Evolutionary conservation across 768 basidiomycete species (phyloP).

Genomic region (Pisolithus marmoratus): DNA sequence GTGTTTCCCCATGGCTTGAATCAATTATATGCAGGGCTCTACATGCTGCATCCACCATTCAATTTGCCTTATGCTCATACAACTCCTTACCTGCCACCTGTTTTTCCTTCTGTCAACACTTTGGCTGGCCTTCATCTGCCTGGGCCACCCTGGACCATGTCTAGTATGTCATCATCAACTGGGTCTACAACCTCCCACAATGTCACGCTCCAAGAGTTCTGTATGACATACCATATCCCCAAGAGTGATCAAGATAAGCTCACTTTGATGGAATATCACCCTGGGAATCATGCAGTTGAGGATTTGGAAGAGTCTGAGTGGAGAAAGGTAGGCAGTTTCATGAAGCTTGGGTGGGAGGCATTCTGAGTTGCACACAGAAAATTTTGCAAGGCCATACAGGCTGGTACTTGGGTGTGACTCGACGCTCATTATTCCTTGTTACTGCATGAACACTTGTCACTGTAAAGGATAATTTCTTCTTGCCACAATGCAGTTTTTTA

Average conservation of each 20-base stretch:
- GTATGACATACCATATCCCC: not conserved
- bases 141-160: not conserved
- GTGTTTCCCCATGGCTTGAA: too few species aligned
- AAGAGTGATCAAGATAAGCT: not conserved
- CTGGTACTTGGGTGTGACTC: not conserved
- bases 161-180: not conserved
- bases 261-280: not conserved
- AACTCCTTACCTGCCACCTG: not conserved
- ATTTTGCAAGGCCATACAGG: not conserved
- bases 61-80: too few species aligned
- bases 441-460: too few species aligned
- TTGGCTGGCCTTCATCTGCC: not conserved
- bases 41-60: too few species aligned
- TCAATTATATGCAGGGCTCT: too few species aligned
- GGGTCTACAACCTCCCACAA: not conserved
- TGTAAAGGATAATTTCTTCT: too few species aligned
- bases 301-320: not conserved
- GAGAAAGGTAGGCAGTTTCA: not conserved
- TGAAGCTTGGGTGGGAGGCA: not conserved
- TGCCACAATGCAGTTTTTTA: not conserved
- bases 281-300: not conserved
- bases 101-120: not conserved
- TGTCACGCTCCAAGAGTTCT: not conserved
- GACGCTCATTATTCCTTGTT: too few species aligned
- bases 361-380: constrained; percentile 1